These are phyloP conservation scores for Blastomyces parvus DNA, from an alignment of 2,329 filamentous ascomycete genomes.

Conservation along the genomic window DNA sequence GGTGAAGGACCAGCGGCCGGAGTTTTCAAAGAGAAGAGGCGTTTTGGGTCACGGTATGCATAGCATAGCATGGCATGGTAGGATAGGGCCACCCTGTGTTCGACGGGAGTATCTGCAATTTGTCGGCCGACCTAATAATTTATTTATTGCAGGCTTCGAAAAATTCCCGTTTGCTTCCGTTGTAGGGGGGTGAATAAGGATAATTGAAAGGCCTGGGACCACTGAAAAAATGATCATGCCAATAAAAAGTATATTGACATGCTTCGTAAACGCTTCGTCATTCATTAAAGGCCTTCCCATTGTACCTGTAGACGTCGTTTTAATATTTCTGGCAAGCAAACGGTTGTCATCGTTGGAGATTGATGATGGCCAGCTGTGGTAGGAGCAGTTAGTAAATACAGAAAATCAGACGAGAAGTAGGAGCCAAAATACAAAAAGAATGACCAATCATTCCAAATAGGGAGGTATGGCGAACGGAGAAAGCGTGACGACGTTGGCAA, in stretches of 20 bases:
- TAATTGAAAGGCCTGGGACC: background rate
- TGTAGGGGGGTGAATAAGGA: background rate
- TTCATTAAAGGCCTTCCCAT: background rate
- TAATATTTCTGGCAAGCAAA: background rate
- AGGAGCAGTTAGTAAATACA: background rate
- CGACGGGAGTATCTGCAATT: background rate
- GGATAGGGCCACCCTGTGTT: too few relatives aligned
- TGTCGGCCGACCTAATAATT: background rate
- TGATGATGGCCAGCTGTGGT: constrained; percentile 31
- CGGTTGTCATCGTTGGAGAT: constrained; percentile 29
- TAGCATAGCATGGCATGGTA: background rate
- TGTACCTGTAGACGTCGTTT: too few relatives aligned
- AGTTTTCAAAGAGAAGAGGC: background rate
- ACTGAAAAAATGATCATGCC: background rate
- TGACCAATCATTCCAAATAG: too few relatives aligned
- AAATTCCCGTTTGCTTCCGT: background rate
- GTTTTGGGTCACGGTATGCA: background rate
- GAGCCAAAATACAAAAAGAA: background rate
- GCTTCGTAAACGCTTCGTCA: background rate
- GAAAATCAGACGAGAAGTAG: background rate
- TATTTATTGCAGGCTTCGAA: background rate
- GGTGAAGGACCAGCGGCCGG: background rate
- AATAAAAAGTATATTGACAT: background rate
- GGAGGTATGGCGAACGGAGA: background rate
- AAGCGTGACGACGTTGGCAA: background rate